Conservation (phyloP, 805 yeast genomes). For the Schizosaccharomyces lindneri region DNA sequence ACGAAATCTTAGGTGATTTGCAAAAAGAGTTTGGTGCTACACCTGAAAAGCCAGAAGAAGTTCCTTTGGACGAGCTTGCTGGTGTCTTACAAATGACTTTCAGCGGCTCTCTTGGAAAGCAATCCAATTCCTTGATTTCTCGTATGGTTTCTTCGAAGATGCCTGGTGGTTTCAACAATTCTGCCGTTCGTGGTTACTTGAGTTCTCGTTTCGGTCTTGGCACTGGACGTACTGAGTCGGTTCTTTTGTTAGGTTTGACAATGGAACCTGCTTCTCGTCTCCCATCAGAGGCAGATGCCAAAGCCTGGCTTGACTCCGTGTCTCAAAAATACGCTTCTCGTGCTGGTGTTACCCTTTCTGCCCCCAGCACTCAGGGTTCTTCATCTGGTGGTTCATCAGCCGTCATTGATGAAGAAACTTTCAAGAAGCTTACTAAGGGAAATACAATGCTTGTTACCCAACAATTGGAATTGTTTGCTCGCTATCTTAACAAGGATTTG, state of each 20-base stretch:
- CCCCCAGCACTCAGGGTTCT: constrained; percentile 34
- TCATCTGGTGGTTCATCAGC: constrained; percentile 25
- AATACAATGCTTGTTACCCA: constrained; percentile 46
- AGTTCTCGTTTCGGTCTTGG: constrained; percentile 84
- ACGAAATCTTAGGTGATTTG: constrained; percentile 92
- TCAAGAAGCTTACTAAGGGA: constrained; percentile 56
- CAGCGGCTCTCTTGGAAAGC: constrained; percentile 77
- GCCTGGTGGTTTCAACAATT: constrained; percentile 97
- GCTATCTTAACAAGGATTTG: constrained; percentile 79
- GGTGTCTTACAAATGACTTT: constrained; percentile 84
- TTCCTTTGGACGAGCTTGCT: constrained; percentile 86
- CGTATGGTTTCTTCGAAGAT: constrained; percentile 86
- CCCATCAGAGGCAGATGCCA: constrained; percentile 69
- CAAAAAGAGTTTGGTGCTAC: constrained; percentile 96
- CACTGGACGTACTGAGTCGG: constrained; percentile 82
- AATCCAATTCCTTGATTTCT: constrained; percentile 65
- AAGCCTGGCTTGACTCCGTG: constrained; percentile 56
- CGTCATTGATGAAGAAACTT: constrained; percentile 75
- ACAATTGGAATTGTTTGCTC: constrained; percentile 76
- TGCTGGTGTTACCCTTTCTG: constrained; percentile 52
- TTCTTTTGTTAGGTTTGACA: constrained; percentile 56
- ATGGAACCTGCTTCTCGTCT: constrained; percentile 81
- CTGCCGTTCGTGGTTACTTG: constrained; percentile 76
- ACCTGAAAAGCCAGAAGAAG: constrained; percentile 97
- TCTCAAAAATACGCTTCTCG: constrained; percentile 68